Percentiles rank a stretch among this genome's conserved stretches.
Evolutionary conservation across 1,284 basidiomycete species (phyloP).

Genomic region (Erythrobasidium hasegawianum): DNA sequence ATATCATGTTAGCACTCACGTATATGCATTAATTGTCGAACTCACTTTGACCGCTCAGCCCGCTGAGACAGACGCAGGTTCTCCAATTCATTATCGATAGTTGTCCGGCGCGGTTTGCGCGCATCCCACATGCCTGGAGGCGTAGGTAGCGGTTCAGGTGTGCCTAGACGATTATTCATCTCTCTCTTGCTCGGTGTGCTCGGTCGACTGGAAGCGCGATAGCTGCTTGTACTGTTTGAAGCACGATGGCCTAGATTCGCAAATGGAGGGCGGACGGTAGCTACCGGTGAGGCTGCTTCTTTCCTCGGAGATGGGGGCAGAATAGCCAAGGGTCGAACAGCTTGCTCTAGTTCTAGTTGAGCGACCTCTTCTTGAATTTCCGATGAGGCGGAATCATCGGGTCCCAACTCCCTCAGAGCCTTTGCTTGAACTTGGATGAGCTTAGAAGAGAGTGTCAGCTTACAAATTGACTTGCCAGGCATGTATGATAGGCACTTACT

Average conservation of each 20-base stretch:
- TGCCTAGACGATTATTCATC: not conserved
- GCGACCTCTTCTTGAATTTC: not conserved
- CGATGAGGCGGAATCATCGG: too few species aligned
- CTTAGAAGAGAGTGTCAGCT: too few species aligned
- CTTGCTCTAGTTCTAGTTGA: too few species aligned
- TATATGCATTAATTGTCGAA: not conserved
- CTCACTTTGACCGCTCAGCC: conserved; percentile 29
- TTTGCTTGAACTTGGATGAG: too few species aligned
- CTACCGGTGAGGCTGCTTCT: not conserved
- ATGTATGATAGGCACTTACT: too few species aligned
- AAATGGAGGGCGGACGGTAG: not conserved
- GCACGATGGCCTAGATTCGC: not conserved
- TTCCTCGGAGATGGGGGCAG: not conserved
- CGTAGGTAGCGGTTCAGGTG: conserved; percentile 23
- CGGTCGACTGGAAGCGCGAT: not conserved
- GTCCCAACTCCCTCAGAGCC: too few species aligned
- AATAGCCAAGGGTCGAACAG: not conserved
- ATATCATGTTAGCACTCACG: not conserved
- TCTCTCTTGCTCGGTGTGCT: conserved; percentile 23
- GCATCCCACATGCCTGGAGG: conserved; percentile 13
- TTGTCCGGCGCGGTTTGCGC: conserved; percentile 37
- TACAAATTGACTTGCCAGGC: too few species aligned
- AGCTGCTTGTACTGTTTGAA: not conserved
- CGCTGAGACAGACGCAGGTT: conserved; percentile 26
- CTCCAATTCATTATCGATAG: conserved; percentile 40